Evolutionary conservation across 148 eudicot genomes (phyloP), one percentile per base, ranked within the genome.

Genomic region (Vaccinium darrowii): DNA sequence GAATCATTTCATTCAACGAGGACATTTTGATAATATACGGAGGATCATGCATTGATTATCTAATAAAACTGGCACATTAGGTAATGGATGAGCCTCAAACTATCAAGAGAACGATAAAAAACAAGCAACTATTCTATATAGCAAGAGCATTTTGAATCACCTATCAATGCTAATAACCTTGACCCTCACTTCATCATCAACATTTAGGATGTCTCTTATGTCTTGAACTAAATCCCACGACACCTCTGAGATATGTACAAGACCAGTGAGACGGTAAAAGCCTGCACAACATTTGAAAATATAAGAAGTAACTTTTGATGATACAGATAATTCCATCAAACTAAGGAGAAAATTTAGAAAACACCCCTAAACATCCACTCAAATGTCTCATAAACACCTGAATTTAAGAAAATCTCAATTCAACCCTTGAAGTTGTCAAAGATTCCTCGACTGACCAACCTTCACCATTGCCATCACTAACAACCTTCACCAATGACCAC

Each of bases 221-320:
- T 97, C 98, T 82, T 92, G 98, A 87, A 97, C 94, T 82, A 90
- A 91, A 89, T 97, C 98, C 99, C 99, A 97, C 11, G 99, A 97
- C 67, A 97, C 97, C 88, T 97, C 99, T 8, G 99, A 97, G 80
- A 97, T 89, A 87, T 97, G 99, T 73, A 97, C 96, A 72, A 97
- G 92, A 76, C 99, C 99, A 63, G 99, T 95, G 78, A 97, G 94
- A 84, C 92, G 92, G 88, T 94, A 95, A 36, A 36, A 83, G 14
- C 98, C 99, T 97, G 93, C 92, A 90, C 80, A 76, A 60, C 52
- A 81, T 86, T 86, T 84, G 76, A 30, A 82, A 62, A 51, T 54
- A 49, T 36, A 49, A 54, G 18, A 23, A 57, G 25, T 54, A 57
- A 83, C 21, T 23, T 57, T 71, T 30, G 50, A 21, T 49, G 53